Base-by-base conservation (phyloP, 192 early-diverging fungal species). In the Dissophora globulifera region DNA sequence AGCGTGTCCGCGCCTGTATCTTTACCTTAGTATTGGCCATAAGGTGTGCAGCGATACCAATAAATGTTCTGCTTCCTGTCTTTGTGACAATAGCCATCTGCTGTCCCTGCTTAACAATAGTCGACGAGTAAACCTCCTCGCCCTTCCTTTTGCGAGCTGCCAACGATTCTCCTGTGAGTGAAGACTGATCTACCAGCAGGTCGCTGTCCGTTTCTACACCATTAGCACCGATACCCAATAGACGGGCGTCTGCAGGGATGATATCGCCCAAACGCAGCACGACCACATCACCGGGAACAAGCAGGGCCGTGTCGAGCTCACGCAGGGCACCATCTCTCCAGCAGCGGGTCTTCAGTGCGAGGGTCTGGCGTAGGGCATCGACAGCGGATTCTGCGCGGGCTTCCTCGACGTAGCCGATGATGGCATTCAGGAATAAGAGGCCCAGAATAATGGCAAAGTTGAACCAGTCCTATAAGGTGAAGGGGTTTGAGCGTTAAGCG, bases 361-460 rank as follows among this genome's bases (percentile, higher is more conserved):
- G 86, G n/a, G 94, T 96, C 78, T 93, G 92, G 68, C 94, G 90
- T 23, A 96, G 83, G 20, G 95, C 94, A 57, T 96, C 95, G 48
- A 96, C 84, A 17, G 95, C 94, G 1, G 90, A 90, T 51, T 95
- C 94, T 51, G 94, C 94, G 72, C 91, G 90, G 53, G 93, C 90
- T 76, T 96, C 95, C 74, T 96, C 94, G 47, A 92, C 85, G 62
- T 89, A 96, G 30, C 95, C 95, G 79, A 96, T 95, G 58, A 90
- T 78, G 31, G 95, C 95, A 66, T 96, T 96, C 78, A 89, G 82
- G 50, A 93, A 66, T 41, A 93, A 83, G 30, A 93, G 72, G 16
- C 82, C 92, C 19, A 91, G 79, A 52, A 94, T 93, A 48, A 93
- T 92, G 29, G 91, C 91, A 81, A 94, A 90, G 67, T 94, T 89